Evolutionary conservation across 2,329 filamentous ascomycete genomes (phyloP), one percentile per base, ranked within the genome.

Genomic region (Dryadomyces sulphureus): DNA sequence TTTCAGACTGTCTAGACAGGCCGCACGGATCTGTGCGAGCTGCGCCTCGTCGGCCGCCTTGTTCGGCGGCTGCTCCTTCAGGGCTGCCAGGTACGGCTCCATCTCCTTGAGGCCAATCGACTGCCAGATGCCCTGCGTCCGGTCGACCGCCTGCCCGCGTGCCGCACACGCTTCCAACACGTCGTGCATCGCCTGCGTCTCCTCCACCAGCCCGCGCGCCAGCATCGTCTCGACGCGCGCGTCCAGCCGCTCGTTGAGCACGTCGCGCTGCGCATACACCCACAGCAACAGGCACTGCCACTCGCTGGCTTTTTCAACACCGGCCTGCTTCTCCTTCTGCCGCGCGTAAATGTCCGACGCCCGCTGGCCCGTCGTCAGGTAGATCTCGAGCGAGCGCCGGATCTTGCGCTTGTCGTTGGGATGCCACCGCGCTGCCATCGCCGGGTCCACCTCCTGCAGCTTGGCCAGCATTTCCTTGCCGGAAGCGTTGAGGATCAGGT

Each of bases 91-190:
- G 56, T 88, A 94, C 0, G 76, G 70, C 48, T 84, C 73, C 57
- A 96, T 83, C 58, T 98, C 87, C 59, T 93, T 95, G 63, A 88
- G 95, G 1, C 92, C 92, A 50, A 98, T 98, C 1, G 89, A 92
- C 45, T 94, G 84, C 88, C 90, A 98, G 38, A 98, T 93, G 0
- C 92, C 93, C 45, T 80, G 78, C 1, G 76, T 84, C 52, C 77
- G 72, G 57, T 96, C 87, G 2, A 92, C 63, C 0, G 61, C 52
- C 2, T 68, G 61, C 0, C 77, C 81, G 2, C 65, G 56, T 0
- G 64, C 58, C 0, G 59, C 52, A 17, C 57, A 58, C 2, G 55
- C 45, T 17, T 53, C 60, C 4, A 63, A 57, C 41, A 67, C 65
- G 1, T 62, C 54, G 49, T 67, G 65, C 39, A 78, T 62, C 42